Evolutionary conservation across 73 alveolate genomes (phyloP), one percentile per base, ranked within the genome.

Genomic region (Stentor roeselii): DNA sequence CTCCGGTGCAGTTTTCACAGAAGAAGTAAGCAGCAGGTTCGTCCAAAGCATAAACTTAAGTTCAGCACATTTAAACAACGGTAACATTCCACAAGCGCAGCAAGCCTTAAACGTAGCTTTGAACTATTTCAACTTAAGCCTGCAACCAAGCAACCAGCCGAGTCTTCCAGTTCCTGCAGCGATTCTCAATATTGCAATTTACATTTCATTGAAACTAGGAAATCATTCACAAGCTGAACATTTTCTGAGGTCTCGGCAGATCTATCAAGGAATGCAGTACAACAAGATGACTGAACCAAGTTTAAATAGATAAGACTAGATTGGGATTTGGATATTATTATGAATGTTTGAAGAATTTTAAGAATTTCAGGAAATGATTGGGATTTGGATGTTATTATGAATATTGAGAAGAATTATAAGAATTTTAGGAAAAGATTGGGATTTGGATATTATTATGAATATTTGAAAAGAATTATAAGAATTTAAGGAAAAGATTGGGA

Each of bases 91-190:
- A 21, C 37, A 21, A 1, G 80, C 80, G 0, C 80, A 67, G 41
- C 80, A 67, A 67, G 80, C 80, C 34, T 67, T 67, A 67, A 67
- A 67, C 42, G 21, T 40, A 1, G 80, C 80, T 0, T 34, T 67
- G 14, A 67, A 67, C 41, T 32, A 21, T 67, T 32, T 30, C 0
- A 67, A 67, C 41, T 11, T 67, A 1, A 67, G 42, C 34, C 34
- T 67, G 15, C 80, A 67, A 2, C 80, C 80, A 11, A n/a, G 21
- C 21, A 34, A 36, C 14, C 80, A 67, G 80, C 80, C 80, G 11
- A 21, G 41, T 67, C 80, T 27, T 36, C 80, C 80, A 30, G 80
- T 67, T 40, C 80, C 80, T 21, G 80, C 80, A 21, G 42, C 80
- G 21, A 67, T 67, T 32, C 41, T 67, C 50, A 67, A 32, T 34